These are phyloP conservation scores for Coelastrella sp. DNA, from an alignment of 139 green algal species.

Conservation along the genomic window DNA sequence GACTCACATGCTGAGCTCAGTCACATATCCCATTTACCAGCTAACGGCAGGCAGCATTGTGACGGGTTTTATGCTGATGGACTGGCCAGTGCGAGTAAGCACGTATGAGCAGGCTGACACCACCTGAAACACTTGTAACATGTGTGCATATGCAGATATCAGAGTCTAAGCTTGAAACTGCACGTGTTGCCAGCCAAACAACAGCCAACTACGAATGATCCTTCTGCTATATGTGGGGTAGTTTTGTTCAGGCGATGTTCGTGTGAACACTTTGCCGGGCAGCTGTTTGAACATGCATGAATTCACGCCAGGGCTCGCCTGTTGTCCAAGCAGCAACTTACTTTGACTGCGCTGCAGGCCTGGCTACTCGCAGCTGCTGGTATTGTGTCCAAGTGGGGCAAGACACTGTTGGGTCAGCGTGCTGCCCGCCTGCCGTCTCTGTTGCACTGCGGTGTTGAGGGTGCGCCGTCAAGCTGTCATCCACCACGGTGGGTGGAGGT, in stretches of 20 bases:
- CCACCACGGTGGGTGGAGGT: conserved; percentile 1
- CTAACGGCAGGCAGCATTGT: not conserved
- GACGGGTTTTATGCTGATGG: not conserved
- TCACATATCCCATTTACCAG: not conserved
- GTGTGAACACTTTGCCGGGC: too few species aligned
- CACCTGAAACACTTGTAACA: too few species aligned
- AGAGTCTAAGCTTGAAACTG: too few species aligned
- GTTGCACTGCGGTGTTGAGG: conserved; percentile 12
- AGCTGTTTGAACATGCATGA: too few species aligned
- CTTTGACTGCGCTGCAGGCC: not conserved
- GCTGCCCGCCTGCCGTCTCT: not conserved
- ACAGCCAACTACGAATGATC: too few species aligned
- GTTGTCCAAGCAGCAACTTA: too few species aligned
- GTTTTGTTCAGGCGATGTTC: too few species aligned
- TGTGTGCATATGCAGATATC: too few species aligned
- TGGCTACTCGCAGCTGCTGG: conserved; percentile 18
- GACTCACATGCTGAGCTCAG: not conserved
- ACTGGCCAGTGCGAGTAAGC: not conserved
- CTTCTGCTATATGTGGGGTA: too few species aligned
- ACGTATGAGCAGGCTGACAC: too few species aligned
- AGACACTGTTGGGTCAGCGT: not conserved
- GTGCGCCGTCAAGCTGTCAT: not conserved
- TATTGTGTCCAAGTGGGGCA: not conserved
- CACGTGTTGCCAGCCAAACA: too few species aligned
- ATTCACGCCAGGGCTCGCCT: too few species aligned